Percentiles rank a stretch among this genome's conserved stretches.
Conservation (phyloP, 352 stramenopile species). For the Globisporangium cederbergense region DNA sequence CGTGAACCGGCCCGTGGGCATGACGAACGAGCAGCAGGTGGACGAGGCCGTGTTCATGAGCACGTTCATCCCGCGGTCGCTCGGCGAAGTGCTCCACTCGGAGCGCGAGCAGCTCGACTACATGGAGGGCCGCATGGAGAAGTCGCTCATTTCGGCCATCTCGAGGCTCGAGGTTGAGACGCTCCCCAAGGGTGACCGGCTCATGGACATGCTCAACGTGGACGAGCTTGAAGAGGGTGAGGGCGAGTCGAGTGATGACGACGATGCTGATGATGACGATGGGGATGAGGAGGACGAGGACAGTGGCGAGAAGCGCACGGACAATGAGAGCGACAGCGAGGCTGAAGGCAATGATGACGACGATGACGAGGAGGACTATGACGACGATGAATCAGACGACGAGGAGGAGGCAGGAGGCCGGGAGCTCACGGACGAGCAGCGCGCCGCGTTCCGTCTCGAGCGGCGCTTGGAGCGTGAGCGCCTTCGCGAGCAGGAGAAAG, state of each 20-base stretch:
- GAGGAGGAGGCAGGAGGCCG: slow-evolving; percentile 46
- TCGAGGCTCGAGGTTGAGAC: slow-evolving; percentile 63
- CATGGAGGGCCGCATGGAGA: slow-evolving; percentile 84
- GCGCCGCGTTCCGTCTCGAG: slow-evolving; percentile 80
- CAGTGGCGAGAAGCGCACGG: slow-evolving; percentile 47
- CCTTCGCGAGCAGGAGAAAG: slow-evolving; percentile 49
- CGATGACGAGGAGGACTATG: slow-evolving; percentile 16
- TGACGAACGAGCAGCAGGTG: slow-evolving; percentile 80
- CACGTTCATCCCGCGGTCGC: slow-evolving; percentile 92
- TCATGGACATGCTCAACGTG: slow-evolving; percentile 53
- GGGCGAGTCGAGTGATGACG: slow-evolving; percentile 45
- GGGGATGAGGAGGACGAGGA: slow-evolving; percentile 39
- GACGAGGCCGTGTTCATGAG: slow-evolving; percentile 94
- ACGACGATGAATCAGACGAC: too few species aligned
- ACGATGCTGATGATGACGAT: slow-evolving; percentile 53
- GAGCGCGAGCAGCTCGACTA: slow-evolving; percentile 85
- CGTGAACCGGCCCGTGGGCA: slow-evolving; percentile 53
- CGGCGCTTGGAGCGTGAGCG: slow-evolving; percentile 69
- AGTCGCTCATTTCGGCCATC: slow-evolving; percentile 74
- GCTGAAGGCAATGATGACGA: slow-evolving; percentile 41
- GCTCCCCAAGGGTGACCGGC: slow-evolving; percentile 32
- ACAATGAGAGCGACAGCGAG: slow-evolving; percentile 33
- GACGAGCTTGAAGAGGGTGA: slow-evolving; percentile 81
- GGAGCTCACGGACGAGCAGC: slow-evolving; percentile 77
- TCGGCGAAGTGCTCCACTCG: slow-evolving; percentile 91